Conservation (phyloP, 1,284 basidiomycete genomes). For the Tausonia pullulans region DNA sequence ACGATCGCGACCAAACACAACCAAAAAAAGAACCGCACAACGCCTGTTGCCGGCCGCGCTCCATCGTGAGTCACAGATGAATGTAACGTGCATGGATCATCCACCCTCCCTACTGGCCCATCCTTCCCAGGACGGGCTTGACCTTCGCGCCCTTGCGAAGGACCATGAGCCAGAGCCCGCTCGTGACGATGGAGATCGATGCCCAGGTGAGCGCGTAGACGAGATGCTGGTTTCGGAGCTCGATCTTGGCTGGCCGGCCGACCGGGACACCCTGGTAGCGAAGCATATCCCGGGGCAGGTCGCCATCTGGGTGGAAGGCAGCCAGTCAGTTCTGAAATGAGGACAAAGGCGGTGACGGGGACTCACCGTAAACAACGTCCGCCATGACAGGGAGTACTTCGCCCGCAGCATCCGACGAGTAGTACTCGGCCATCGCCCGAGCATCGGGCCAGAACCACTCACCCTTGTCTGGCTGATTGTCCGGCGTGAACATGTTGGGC, state of each 20-base stretch:
- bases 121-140: slow-evolving; percentile 4
- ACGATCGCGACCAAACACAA: no score
- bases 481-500: slow-evolving; percentile 68
- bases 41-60: no score
- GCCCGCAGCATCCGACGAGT: slow-evolving; percentile 45
- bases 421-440: slow-evolving; percentile 58
- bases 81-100: no score
- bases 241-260: slow-evolving; percentile 71
- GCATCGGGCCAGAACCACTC: slow-evolving; percentile 91
- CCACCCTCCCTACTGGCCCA: neutral
- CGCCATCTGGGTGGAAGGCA: slow-evolving; percentile 49
- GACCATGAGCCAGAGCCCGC: slow-evolving; percentile 1
- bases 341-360: neutral
- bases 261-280: slow-evolving; percentile 69
- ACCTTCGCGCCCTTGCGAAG: neutral
- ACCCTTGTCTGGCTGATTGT: slow-evolving; percentile 67
- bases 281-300: slow-evolving; percentile 52
- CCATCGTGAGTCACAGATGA: no score
- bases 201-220: slow-evolving; percentile 95
- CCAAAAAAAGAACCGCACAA: no score
- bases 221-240: slow-evolving; percentile 86
- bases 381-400: slow-evolving; percentile 73
- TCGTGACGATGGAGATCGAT: slow-evolving; percentile 9
- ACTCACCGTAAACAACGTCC: slow-evolving; percentile 71
- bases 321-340: slow-evolving; percentile 22